Base-by-base conservation (phyloP, 371 early-diverging fungal genomes). In the Syncephalastrum sp. region DNA sequence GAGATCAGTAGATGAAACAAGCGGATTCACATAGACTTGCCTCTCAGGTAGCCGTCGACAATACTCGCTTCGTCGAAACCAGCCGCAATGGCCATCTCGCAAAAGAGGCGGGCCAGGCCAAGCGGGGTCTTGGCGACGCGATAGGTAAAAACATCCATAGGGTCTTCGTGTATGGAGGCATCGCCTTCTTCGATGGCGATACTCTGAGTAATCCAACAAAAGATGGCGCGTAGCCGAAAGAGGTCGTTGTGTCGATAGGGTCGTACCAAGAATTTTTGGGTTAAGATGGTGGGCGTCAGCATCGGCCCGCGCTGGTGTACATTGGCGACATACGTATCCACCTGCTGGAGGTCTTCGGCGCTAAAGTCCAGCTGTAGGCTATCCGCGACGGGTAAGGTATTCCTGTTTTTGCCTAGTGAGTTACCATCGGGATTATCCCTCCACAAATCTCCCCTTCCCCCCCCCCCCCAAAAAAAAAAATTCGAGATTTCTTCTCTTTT, bases 61-160 rank as follows among this genome's bases (percentile, higher is more conserved):
- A 85, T 78, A 4, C 69, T 69, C 0, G 77, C 72, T 13, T 83
- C 81, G 19, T 74, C 67, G 43, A 83, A 69, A 0, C 82, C 83
- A 5, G 83, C 82, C 8, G 79, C 78, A 12, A 69, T 57, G 0
- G 81, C 82, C 84, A 86, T 82, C 41, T 74, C 82, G 44, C 69
- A 69, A 67, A 86, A 84, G 16, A 86, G 59, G 42, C 67, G 72
- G 0, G 86, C 84, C 65, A 86, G 76, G 1, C 82, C 86, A 23
- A 81, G 68, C 3, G 82, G 70, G 1, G 83, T 71, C 17, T 67
- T 58, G 57, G 81, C 69, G 0, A 41, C 62, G 15, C 85, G 60
- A 24, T 52, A 61, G 3, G 70, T 60, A 25, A 84, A 54, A 1
- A 84, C 82, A 6, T 71, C 60, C 3, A 82, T 72, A 0, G 82